Evolutionary conservation across 495 filamentous ascomycete species (phyloP), one percentile per base, ranked within the genome.

Genomic region (Tirmania nivea): DNA sequence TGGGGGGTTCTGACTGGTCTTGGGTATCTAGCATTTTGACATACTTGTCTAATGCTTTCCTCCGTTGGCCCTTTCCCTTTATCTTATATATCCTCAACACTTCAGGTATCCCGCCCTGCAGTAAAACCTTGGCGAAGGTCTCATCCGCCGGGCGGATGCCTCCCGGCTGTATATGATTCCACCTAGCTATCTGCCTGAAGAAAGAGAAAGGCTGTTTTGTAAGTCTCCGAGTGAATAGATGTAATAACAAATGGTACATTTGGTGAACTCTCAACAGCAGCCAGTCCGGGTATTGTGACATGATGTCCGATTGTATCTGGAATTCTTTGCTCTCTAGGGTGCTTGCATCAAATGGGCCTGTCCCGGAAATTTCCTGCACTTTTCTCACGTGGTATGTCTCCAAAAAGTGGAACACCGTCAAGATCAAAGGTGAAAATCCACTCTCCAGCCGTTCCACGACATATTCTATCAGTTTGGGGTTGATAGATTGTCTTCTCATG

Each of bases 171-270:
- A 8, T 8, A 42, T 55, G 53, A 37, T 57, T 59, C 61, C 61
- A 64, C 9, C 53, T 49, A 14, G 61, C 49, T 49, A 64, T 17
- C 10, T 55, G 52, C 1, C 54, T 14, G 31, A 53, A 57, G 37
- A 56, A 58, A 3, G 52, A 52, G 14, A 55, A 45, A 16, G 49
- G 36, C n/a, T 47, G 16, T 10, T 60, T 55, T 34, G 59, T 63
- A 14, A 64, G 54, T 37, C 61, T 58, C 35, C 61, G 57, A 34
- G 60, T 55, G 31, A 64, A 57, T 31, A 64, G 52, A 39, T 64
- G 61, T 11, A 64, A 55, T 16, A 64, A 61, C 19, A 64, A 52
- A 36, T 63, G 55, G 37, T 61, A 64, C 61, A 64, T 64, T 31
- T 64, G 61, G 39, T 64, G 61, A 10, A 63, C 49, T 34, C 61